Percentiles rank a stretch among this genome's conserved stretches.
Conservation (phyloP, 495 filamentous ascomycete species). For the Trichoderma virens region DNA sequence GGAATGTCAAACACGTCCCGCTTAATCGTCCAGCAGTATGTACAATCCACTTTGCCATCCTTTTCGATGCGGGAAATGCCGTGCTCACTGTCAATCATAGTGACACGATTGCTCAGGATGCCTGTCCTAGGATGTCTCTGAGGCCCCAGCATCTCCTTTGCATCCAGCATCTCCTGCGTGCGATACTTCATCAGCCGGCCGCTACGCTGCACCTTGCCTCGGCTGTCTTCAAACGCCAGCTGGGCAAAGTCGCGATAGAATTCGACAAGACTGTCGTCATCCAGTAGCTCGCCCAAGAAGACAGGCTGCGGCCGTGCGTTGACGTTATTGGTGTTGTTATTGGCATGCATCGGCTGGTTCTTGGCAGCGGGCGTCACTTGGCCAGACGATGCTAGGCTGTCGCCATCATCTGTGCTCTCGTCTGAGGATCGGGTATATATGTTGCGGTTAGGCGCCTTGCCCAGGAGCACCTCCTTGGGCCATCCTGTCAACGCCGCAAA, state of each 20-base stretch:
- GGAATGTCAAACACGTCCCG: slow-evolving; percentile 97
- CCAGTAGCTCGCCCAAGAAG: slow-evolving; percentile 83
- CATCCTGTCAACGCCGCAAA: slow-evolving; percentile 91
- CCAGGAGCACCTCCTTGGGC: slow-evolving; percentile 83
- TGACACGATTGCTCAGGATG: slow-evolving; percentile 44
- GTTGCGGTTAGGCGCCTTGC: slow-evolving; percentile 82
- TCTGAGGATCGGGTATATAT: slow-evolving; percentile 52
- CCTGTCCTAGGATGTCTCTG: slow-evolving; percentile 39
- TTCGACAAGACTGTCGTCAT: slow-evolving; percentile 85
- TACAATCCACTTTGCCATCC: slow-evolving; percentile 90
- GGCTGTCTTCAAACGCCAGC: slow-evolving; percentile 81
- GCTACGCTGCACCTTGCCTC: slow-evolving; percentile 70
- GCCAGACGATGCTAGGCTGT: not conserved
- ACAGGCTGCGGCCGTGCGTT: slow-evolving; percentile 57
- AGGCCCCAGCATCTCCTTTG: slow-evolving; percentile 20
- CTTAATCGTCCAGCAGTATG: slow-evolving; percentile 93
- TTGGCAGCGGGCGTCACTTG: slow-evolving; percentile 36
- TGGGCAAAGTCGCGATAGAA: slow-evolving; percentile 96
- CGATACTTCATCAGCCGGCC: slow-evolving; percentile 89
- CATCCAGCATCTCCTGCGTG: slow-evolving; percentile 58
- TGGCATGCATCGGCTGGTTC: slow-evolving; percentile 25
- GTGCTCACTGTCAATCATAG: slow-evolving; percentile 64
- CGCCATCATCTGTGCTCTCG: slow-evolving; percentile 29
- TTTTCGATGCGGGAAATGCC: slow-evolving; percentile 69
- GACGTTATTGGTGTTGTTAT: slow-evolving; percentile 13